phyloP scores from a whole-genome alignment of 352 stramenopile genomes.

The Globisporangium cystogenes region DNA sequence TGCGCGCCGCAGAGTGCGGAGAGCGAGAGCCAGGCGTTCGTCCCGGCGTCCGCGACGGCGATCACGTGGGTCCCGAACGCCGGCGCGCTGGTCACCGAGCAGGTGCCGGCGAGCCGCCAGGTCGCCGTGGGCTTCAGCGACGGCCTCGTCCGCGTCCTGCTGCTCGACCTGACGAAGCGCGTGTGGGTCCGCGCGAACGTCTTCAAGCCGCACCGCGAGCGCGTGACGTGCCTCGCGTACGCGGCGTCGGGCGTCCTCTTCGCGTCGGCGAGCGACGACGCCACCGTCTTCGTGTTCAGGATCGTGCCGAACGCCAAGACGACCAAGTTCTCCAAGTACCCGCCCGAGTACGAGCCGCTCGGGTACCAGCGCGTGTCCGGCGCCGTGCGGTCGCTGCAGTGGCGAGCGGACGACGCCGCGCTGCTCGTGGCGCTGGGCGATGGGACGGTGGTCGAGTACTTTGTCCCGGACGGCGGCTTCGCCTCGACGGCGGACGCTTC shows the following conservation, averaged over 20 bases:
- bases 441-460: constrained; percentile 63
- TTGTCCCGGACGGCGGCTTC: constrained; percentile 33
- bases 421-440: constrained; percentile 60
- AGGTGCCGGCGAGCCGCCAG: constrained; percentile 55
- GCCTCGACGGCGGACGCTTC: background rate
- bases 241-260: constrained; percentile 65
- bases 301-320: constrained; percentile 40
- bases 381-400: constrained; percentile 40
- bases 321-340: constrained; percentile 46
- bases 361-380: constrained; percentile 60
- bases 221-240: constrained; percentile 67
- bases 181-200: constrained; percentile 63
- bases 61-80: constrained; percentile 70
- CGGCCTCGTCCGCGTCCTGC: constrained; percentile 72
- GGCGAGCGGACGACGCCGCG: constrained; percentile 58
- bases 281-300: constrained; percentile 86
- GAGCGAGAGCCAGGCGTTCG: constrained; percentile 11
- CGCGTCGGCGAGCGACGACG: constrained; percentile 71
- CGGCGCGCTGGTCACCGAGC: constrained; percentile 29
- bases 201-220: constrained; percentile 86
- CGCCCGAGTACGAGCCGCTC: constrained; percentile 59
- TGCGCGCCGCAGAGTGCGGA: constrained; percentile 12
- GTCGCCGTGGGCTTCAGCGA: constrained; percentile 89
- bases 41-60: constrained; percentile 36
- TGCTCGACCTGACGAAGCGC: constrained; percentile 45